These are phyloP conservation scores for Halteria grandinella DNA, from an alignment of 73 alveolate species.

Conservation along the genomic window DNA sequence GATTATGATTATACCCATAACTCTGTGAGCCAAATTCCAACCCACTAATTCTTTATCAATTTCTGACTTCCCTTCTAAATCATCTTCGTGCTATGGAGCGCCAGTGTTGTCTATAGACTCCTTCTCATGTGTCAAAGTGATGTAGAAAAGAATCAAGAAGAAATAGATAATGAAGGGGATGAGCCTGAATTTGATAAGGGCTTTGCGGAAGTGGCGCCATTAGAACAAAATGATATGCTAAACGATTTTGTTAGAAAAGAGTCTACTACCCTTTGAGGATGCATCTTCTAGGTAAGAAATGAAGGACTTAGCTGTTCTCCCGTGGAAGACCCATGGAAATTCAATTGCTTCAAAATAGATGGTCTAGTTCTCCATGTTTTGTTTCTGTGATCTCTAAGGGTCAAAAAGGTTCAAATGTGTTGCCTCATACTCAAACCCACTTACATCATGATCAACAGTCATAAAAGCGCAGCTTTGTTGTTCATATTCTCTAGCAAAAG, in stretches of 20 bases:
- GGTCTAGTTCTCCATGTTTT: too few relatives aligned
- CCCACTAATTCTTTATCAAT: too few relatives aligned
- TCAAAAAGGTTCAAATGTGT: too few relatives aligned
- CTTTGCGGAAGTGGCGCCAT: slow-evolving; percentile 1
- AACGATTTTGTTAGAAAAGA: neutral
- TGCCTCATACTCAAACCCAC: too few relatives aligned
- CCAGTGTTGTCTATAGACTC: too few relatives aligned
- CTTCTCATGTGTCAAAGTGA: neutral
- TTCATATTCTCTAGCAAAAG: too few relatives aligned
- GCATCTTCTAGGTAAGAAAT: neutral
- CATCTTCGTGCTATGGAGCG: too few relatives aligned
- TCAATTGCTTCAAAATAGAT: slow-evolving; percentile 17
- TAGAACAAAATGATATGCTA: slow-evolving; percentile 15
- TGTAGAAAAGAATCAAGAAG: neutral
- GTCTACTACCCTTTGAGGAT: neutral
- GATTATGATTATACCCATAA: neutral
- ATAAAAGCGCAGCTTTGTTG: too few relatives aligned
- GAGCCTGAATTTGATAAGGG: neutral
- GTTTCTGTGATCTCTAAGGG: too few relatives aligned
- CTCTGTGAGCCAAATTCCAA: neutral
- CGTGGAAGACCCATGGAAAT: slow-evolving; percentile 29
- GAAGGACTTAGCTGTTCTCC: slow-evolving; percentile 6
- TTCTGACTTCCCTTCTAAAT: too few relatives aligned
- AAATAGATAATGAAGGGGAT: slow-evolving; percentile 5
- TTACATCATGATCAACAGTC: too few relatives aligned